Evolutionary conservation across 176 grass and related monocot species (phyloP).

Genomic region (Alloteropsis semialata): DNA sequence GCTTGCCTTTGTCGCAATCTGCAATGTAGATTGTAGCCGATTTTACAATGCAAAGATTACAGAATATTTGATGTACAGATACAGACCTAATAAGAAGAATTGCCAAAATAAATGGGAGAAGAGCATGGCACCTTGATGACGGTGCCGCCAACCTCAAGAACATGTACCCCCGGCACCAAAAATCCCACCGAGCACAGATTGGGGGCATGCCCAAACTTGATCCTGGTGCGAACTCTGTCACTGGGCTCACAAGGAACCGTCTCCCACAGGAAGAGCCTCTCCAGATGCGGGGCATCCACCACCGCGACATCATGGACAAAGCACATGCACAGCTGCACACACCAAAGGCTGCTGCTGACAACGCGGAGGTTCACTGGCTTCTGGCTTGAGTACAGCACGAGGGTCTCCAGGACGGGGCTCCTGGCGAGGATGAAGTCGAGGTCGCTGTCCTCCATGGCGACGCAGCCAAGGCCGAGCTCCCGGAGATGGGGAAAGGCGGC

Average conservation of each 20-base stretch:
- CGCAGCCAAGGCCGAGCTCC: neutral
- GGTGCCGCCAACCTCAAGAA: neutral
- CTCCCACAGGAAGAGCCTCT: neutral
- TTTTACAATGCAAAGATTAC: no score
- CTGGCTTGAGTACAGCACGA: neutral
- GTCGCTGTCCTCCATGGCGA: neutral
- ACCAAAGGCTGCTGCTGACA: slow-evolving; percentile 8
- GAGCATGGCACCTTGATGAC: neutral
- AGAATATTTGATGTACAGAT: neutral
- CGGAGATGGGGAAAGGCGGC: neutral
- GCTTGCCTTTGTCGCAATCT: neutral
- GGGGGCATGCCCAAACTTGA: neutral
- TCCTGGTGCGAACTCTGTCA: no score
- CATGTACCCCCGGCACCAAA: neutral
- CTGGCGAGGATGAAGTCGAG: slow-evolving; percentile 1
- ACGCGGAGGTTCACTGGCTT: neutral
- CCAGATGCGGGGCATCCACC: neutral
- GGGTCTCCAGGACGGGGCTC: neutral
- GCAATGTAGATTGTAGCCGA: neutral
- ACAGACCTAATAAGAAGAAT: neutral
- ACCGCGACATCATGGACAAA: neutral
- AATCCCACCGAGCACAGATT: neutral
- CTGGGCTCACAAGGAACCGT: neutral
- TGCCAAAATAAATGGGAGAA: neutral
- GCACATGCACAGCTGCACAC: neutral